These are phyloP conservation scores for Fusarium euwallaceae DNA, from an alignment of 2,329 filamentous ascomycete genomes.

Conservation along the genomic window DNA sequence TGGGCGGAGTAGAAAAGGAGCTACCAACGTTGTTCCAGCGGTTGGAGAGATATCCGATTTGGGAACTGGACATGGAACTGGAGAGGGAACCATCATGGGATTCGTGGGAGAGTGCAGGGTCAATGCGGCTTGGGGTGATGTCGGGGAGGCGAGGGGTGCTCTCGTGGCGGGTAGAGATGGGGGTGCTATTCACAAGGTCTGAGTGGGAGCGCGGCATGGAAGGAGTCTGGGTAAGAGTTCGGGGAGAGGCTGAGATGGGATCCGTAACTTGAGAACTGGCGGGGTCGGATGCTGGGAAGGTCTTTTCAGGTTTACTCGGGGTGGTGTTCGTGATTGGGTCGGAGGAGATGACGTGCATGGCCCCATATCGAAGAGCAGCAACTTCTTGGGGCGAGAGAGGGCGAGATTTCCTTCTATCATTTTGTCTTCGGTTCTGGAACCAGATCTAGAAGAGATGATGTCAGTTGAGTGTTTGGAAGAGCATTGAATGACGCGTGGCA, in stretches of 20 bases:
- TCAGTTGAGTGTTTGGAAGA: constrained; percentile 31
- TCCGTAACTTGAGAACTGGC: constrained; percentile 43
- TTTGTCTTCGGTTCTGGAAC: constrained; percentile 97
- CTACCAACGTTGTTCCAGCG: constrained; percentile 66
- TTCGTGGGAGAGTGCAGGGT: constrained; percentile 46
- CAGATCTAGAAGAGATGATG: constrained; percentile 77
- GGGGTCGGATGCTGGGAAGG: constrained; percentile 47
- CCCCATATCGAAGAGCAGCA: constrained; percentile 69
- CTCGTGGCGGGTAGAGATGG: constrained; percentile 39
- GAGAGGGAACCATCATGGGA: constrained; percentile 49
- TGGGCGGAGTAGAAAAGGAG: constrained; percentile 64
- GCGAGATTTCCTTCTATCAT: constrained; percentile 89
- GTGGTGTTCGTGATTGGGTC: constrained; percentile 54
- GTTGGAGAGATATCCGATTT: constrained; percentile 67
- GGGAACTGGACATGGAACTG: constrained; percentile 56
- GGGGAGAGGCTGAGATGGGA: constrained; percentile 43
- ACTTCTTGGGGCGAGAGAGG: constrained; percentile 85
- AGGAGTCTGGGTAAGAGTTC: constrained; percentile 43
- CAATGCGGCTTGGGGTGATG: constrained; percentile 45
- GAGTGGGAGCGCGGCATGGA: constrained; percentile 44
- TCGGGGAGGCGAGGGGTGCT: constrained; percentile 35
- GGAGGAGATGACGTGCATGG: constrained; percentile 65
- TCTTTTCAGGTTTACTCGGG: constrained; percentile 45
- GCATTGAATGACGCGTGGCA: constrained; percentile 31
- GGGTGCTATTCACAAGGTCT: constrained; percentile 45